Conservation (phyloP, 2,329 filamentous ascomycete species). For the Aspergillus neotritici region DNA sequence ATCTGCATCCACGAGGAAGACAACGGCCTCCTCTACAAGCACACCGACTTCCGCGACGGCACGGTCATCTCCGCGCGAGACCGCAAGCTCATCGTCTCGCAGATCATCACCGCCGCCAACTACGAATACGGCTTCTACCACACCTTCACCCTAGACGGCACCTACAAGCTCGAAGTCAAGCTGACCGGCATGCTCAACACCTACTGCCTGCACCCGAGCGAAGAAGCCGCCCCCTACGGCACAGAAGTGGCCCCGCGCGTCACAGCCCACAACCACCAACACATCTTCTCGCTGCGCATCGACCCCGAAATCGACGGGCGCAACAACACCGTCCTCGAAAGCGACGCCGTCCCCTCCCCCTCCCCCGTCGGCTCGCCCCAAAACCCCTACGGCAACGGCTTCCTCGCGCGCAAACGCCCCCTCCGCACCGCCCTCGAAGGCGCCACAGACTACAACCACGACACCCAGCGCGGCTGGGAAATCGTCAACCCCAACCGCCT, state of each 20-base stretch:
- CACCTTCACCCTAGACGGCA: slow-evolving; percentile 85
- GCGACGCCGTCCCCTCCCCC: slow-evolving; percentile 29
- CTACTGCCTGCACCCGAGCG: slow-evolving; percentile 69
- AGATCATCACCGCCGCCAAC: slow-evolving; percentile 89
- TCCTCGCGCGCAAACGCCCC: slow-evolving; percentile 47
- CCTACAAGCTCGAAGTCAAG: slow-evolving; percentile 82
- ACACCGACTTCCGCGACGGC: slow-evolving; percentile 84
- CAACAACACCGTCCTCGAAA: slow-evolving; percentile 67
- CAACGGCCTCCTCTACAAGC: slow-evolving; percentile 53
- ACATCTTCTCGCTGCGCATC: slow-evolving; percentile 82
- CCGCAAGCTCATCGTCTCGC: slow-evolving; percentile 76
- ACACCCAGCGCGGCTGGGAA: slow-evolving; percentile 39
- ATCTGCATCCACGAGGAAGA: slow-evolving; percentile 29
- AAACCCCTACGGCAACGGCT: slow-evolving; percentile 63
- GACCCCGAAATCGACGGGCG: slow-evolving; percentile 80
- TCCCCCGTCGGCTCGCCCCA: slow-evolving; percentile 58
- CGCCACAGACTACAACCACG: slow-evolving; percentile 48
- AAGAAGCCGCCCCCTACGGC: slow-evolving; percentile 78
- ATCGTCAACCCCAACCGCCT: slow-evolving; percentile 24
- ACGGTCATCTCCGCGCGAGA: slow-evolving; percentile 77
- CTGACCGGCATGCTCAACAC: slow-evolving; percentile 89
- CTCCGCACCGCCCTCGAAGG: slow-evolving; percentile 40
- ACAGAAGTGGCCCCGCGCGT: slow-evolving; percentile 83
- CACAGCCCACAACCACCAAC: slow-evolving; percentile 91
- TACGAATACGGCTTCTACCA: slow-evolving; percentile 85